Percentiles rank a stretch among this genome's conserved stretches.
These are phyloP conservation scores for Stagonosporopsis chrysanthemi DNA, from an alignment of 2,329 filamentous ascomycete species.

Conservation along the genomic window DNA sequence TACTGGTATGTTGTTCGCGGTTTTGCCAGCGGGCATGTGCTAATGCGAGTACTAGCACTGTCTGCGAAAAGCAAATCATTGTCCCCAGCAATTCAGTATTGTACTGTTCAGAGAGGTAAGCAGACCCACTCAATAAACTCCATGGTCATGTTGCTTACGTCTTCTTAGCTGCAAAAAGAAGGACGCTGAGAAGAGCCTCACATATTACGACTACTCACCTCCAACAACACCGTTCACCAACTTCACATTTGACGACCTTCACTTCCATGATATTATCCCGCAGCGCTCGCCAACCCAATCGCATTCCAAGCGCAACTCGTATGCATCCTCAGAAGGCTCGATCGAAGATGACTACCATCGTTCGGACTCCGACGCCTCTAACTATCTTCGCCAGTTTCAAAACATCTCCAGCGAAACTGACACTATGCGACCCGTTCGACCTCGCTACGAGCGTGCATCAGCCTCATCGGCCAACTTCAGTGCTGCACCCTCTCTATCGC, in stretches of 20 bases:
- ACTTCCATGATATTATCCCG: conserved; percentile 56
- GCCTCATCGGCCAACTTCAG: conserved; percentile 48
- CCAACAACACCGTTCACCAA: conserved; percentile 48
- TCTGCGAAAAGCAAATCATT: conserved; percentile 71
- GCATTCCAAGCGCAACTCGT: conserved; percentile 49
- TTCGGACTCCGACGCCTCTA: conserved; percentile 50
- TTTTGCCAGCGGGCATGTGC: not conserved
- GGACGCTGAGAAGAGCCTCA: conserved; percentile 51
- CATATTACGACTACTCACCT: conserved; percentile 45
- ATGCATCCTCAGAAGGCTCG: conserved; percentile 54
- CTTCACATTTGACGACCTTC: conserved; percentile 50
- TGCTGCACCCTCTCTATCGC: conserved; percentile 54
- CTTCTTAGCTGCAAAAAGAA: conserved; percentile 54
- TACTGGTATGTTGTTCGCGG: conserved; percentile 55
- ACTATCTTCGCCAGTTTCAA: conserved; percentile 54
- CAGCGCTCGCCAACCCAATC: conserved; percentile 56
- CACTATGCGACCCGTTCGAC: conserved; percentile 38
- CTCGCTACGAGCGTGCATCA: conserved; percentile 47
- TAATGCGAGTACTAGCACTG: conserved; percentile 57
- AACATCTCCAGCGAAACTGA: conserved; percentile 36
- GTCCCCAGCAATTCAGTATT: conserved; percentile 66
- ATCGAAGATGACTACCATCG: conserved; percentile 42
- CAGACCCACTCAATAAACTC: not conserved
- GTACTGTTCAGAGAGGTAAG: conserved; percentile 71
- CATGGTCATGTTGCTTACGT: conserved; percentile 22